Evolutionary conservation across 73 alveolate species (phyloP), one percentile per base, ranked within the genome.

Genomic region (Strombidium stylifer): DNA sequence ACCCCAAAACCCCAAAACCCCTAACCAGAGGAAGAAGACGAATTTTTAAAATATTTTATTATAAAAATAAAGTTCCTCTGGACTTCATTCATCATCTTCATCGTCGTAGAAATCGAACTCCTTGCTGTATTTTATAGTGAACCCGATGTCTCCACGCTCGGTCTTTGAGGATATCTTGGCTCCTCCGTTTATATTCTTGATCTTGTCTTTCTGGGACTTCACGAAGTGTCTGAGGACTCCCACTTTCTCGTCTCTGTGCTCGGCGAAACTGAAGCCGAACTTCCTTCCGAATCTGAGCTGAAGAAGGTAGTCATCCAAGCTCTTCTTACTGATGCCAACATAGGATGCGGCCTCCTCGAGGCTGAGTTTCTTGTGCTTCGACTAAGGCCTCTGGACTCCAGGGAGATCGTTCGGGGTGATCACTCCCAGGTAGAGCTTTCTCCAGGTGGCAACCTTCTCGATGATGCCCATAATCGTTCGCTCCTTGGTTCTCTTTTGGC

Each of bases 361-460:
- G 11, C 89, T 59, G 49, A 73, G 66, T 50, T 85, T 68, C 23
- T 82, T 66, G 6, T 49, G 56, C 44, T 82, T 57, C 14, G 95
- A n/a, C n/a, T n/a, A n/a, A n/a, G n/a, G n/a, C n/a, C n/a, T n/a
- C n/a, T n/a, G n/a, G n/a, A n/a, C n/a, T n/a, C n/a, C n/a, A n/a
- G n/a, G n/a, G n/a, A n/a, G n/a, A n/a, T n/a, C 93, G 14, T 82
- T 82, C 39, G 84, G 80, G 53, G 87, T 93, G 52, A 73, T 60
- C 41, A 84, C 81, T 4, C 98, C 98, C 69, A 85, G 87, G 82
- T 92, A 92, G 37, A 92, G 88, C 58, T 92, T 92, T 47, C 98
- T 80, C 98, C 98, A 92, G 8, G 90, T 82, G 62, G 85, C 62
- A 2, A 92, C 98, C 69, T 92, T 87, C 73, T 92, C 96, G 26